phyloP scores from a whole-genome alignment of 345 rosid species.

The Tarenaya hassleriana region DNA sequence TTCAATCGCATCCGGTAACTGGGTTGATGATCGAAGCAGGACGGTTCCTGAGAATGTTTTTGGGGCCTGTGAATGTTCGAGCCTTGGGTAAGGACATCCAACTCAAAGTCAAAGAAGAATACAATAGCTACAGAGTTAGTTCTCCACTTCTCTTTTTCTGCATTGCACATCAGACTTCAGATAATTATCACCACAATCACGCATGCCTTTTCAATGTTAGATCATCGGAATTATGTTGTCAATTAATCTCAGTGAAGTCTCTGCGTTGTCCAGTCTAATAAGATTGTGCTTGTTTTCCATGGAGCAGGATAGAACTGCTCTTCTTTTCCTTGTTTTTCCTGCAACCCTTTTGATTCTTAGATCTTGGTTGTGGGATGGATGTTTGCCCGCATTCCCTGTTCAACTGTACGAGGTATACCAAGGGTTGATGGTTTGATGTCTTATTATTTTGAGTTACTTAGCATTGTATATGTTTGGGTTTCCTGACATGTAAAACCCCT shows the following conservation, averaged over 20 bases:
- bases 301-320: constrained; percentile 92
- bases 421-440: background rate
- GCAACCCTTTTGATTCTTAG: constrained; percentile 60
- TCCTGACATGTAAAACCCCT: constrained; percentile 6
- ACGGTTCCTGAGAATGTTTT: constrained; percentile 62
- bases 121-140: constrained; percentile 80
- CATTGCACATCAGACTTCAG: background rate
- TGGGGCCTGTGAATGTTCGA: constrained; percentile 93
- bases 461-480: constrained; percentile 8
- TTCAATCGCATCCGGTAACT: background rate
- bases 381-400: constrained; percentile 94
- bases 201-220: constrained; percentile 11
- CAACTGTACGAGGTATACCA: constrained; percentile 75
- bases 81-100: constrained; percentile 80
- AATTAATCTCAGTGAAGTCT: background rate
- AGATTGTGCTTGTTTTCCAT: constrained; percentile 12
- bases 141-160: background rate
- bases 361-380: constrained; percentile 81
- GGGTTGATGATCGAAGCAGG: constrained; percentile 33
- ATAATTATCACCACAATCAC: background rate
- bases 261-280: background rate
- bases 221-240: background rate
- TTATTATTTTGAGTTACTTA: background rate
- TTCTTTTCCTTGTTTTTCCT: constrained; percentile 87
- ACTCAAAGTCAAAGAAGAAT: constrained; percentile 95